Percentiles rank a stretch among this genome's conserved stretches.
These are phyloP conservation scores for Podaxis carcinomalis DNA, from an alignment of 768 basidiomycete species.

Conservation along the genomic window DNA sequence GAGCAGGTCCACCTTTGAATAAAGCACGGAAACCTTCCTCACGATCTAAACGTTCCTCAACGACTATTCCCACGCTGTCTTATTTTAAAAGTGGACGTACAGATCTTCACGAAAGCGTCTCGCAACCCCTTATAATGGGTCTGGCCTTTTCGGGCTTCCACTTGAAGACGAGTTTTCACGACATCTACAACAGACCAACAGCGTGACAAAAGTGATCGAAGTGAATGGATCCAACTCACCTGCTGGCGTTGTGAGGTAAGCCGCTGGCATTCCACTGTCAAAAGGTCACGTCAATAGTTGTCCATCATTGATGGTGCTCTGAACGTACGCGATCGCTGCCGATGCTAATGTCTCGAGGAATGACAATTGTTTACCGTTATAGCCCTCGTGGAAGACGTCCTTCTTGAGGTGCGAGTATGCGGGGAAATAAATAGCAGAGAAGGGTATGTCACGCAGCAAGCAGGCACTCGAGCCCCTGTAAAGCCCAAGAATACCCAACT, in stretches of 20 bases:
- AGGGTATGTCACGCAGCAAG: constrained; percentile 92
- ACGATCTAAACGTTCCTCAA: constrained; percentile 45
- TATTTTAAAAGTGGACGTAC: constrained; percentile 37
- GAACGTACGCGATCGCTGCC: constrained; percentile 75
- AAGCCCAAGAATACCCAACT: constrained; percentile 87
- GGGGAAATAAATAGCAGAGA: constrained; percentile 91
- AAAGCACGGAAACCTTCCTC: constrained; percentile 89
- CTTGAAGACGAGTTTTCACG: constrained; percentile 94
- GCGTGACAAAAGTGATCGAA: constrained; percentile 7
- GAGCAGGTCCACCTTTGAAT: constrained; percentile 90
- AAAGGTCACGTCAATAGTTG: constrained; percentile 24
- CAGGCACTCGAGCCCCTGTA: constrained; percentile 95
- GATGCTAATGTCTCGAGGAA: constrained; percentile 86
- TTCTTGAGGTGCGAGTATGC: constrained; percentile 88
- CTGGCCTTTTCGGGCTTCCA: constrained; percentile 88
- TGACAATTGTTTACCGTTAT: constrained; percentile 88
- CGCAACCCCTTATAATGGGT: constrained; percentile 85
- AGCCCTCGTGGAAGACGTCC: constrained; percentile 93
- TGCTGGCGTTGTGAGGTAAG: constrained; percentile 88
- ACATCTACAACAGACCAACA: constrained; percentile 57
- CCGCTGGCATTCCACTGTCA: constrained; percentile 93
- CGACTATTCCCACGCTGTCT: constrained; percentile 5
- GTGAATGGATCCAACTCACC: constrained; percentile 39
- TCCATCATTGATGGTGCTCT: background rate
- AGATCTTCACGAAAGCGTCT: constrained; percentile 90